Conservation (phyloP, 805 yeast species). For the Vanderwaltozyma tropicalis region DNA sequence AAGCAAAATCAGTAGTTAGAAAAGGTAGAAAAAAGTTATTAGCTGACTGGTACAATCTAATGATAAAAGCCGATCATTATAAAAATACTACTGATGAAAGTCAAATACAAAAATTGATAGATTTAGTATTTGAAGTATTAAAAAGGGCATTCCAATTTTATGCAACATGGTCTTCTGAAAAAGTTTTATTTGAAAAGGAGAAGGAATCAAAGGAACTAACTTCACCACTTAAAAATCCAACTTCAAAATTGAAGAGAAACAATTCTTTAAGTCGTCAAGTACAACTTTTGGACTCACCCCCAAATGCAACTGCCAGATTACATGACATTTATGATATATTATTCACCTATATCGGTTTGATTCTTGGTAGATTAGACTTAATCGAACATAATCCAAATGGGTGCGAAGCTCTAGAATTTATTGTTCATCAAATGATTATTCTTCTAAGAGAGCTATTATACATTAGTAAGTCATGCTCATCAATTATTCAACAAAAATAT, state of each 20-base stretch:
- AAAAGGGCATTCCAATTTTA: constrained; percentile 55
- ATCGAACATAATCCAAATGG: constrained; percentile 66
- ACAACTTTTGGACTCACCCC: constrained; percentile 42
- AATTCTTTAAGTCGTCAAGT: constrained; percentile 15
- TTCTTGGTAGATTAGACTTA: constrained; percentile 68
- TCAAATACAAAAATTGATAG: constrained; percentile 51
- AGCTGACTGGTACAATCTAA: constrained; percentile 72
- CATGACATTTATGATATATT: constrained; percentile 53
- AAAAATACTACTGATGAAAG: constrained; percentile 49
- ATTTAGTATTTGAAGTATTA: constrained; percentile 57
- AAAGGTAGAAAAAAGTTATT: constrained; percentile 56
- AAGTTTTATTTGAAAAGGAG: constrained; percentile 34
- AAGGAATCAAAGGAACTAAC: constrained; percentile 18
- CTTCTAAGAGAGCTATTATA: constrained; percentile 52
- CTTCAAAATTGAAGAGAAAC: not conserved
- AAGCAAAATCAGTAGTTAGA: constrained; percentile 48
- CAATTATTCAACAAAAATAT: constrained; percentile 25
- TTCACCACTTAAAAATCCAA: not conserved
- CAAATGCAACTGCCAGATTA: constrained; percentile 51
- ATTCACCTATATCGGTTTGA: constrained; percentile 51
- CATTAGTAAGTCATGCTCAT: constrained; percentile 42
- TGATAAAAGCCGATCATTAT: constrained; percentile 66
- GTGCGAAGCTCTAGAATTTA: constrained; percentile 52
- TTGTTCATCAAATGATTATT: constrained; percentile 59
- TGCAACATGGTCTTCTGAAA: constrained; percentile 63